phyloP scores from a whole-genome alignment of 208 protist species.

The Acanthamoeba healyi region DNA sequence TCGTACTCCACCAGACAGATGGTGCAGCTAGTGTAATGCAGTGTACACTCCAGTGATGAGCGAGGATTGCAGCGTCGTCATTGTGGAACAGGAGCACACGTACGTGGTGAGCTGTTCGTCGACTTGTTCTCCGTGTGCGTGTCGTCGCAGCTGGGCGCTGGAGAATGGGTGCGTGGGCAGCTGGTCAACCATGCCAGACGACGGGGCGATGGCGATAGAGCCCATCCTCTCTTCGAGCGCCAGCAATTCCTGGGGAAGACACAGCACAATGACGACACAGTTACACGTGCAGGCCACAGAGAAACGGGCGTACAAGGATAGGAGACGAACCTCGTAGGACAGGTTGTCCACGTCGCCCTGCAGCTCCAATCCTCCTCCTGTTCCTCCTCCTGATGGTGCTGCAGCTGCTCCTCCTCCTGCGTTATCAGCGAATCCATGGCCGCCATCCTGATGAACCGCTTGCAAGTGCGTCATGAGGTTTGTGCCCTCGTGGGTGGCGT shows the following conservation, averaged over 20 bases:
- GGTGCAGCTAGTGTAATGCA: background rate
- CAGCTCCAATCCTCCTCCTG: too few relatives aligned
- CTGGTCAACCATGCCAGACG: background rate
- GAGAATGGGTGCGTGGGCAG: constrained; percentile 15
- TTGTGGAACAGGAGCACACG: background rate
- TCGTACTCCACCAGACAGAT: constrained; percentile 67
- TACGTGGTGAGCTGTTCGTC: constrained; percentile 12
- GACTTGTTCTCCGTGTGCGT: background rate
- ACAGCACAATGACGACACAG: too few relatives aligned
- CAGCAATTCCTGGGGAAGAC: background rate
- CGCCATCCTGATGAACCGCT: background rate
- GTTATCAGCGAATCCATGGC: too few relatives aligned
- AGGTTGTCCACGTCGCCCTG: background rate
- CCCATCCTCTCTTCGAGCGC: constrained; percentile 28
- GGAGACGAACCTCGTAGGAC: background rate
- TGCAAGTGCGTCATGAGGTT: background rate
- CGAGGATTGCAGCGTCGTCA: background rate
- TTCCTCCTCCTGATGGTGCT: too few relatives aligned
- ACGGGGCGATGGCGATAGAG: background rate
- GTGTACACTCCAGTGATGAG: background rate
- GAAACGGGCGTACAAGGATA: too few relatives aligned
- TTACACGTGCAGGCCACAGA: too few relatives aligned
- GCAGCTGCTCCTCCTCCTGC: too few relatives aligned
- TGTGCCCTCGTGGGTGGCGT: background rate
- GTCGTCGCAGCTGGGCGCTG: background rate